Evolutionary conservation across 805 yeast genomes (phyloP), one percentile per base, ranked within the genome.

Genomic region (Starmerella riodocensis): DNA sequence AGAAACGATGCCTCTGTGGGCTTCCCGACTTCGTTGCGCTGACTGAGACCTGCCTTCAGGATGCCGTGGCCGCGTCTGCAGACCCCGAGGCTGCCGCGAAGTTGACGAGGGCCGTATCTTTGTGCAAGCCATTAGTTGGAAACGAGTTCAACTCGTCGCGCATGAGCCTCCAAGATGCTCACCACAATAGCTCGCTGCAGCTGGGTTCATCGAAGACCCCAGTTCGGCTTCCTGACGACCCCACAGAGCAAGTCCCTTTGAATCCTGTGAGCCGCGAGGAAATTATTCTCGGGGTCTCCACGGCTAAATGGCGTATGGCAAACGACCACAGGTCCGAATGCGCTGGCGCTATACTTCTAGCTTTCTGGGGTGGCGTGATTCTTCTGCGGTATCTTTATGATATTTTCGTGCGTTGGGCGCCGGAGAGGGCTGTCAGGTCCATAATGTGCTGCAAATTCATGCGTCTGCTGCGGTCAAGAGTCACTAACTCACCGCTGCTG

Each of bases 241-340:
- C 8, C 24, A n/a, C n/a, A n/a, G n/a, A n/a, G n/a, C n/a, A n/a
- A n/a, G n/a, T n/a, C n/a, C n/a, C n/a, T n/a, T n/a, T n/a, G n/a
- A 27, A 42, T 13, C 46, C 46, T 4, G 29, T 43, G 22, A 25
- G 16, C 21, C 8, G 9, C 3, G 37, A 29, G 4, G 47, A 43
- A 12, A 36, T 43, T 11, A 22, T 20, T 3, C 28, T 33, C 7
- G 51, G 42, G 2, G 13, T 47, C 4, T 19, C 16, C 11, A 47
- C 51, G 2, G 51, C 46, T 1, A 26, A 34, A 19, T 40, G 47
- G 42, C 29, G 44, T 3, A 33, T 42, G 36, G 17, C 29, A 12
- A 45, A 41, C 16, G 47, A 42, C 19, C 29, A 31, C 3, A 16
- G 33, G 1, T 33, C 47, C 5, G 29, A 31, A 8, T 37, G 40